A percentile compares a stretch with the other conserved stretches of the same genome.
phyloP scores from a whole-genome alignment of 352 stramenopile genomes.

The Phytophthora sp. region DNA sequence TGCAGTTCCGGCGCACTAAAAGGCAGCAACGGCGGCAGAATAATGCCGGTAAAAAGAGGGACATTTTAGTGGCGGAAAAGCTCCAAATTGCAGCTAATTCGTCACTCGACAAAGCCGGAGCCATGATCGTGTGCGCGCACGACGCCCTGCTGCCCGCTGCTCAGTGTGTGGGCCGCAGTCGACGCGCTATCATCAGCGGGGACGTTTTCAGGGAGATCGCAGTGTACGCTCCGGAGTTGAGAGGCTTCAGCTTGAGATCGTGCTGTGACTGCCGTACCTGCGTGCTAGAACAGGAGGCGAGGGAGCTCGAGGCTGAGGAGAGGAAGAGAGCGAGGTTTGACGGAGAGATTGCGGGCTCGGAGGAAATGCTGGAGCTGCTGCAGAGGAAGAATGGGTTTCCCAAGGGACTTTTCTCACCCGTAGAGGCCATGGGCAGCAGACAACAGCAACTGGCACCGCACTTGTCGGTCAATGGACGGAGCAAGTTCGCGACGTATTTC shows the following conservation, averaged over 20 bases:
- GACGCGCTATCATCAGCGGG: conserved; percentile 61
- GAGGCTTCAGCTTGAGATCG: conserved; percentile 57
- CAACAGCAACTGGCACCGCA: conserved; percentile 49
- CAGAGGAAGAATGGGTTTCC: conserved; percentile 82
- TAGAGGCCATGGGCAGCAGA: conserved; percentile 17
- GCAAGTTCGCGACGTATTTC: conserved; percentile 70
- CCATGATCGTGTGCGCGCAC: conserved; percentile 77
- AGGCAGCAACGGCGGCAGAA: conserved; percentile 67
- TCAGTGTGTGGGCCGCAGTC: conserved; percentile 66
- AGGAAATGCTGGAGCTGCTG: conserved; percentile 70
- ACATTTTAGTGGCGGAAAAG: conserved; percentile 8
- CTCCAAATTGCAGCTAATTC: conserved; percentile 28
- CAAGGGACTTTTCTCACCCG: conserved; percentile 78
- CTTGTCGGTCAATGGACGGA: conserved; percentile 55
- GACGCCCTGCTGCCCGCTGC: conserved; percentile 54
- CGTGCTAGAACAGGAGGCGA: conserved; percentile 56
- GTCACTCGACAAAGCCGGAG: conserved; percentile 33
- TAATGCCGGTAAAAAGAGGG: conserved; percentile 38
- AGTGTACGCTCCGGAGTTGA: conserved; percentile 63
- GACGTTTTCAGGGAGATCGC: conserved; percentile 53
- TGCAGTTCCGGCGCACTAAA: conserved; percentile 75
- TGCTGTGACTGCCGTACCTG: conserved; percentile 67
- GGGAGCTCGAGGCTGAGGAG: conserved; percentile 58
- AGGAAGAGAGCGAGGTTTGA: conserved; percentile 71
- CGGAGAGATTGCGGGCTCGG: conserved; percentile 64